phyloP scores from a whole-genome alignment of 345 rosid genomes.

The Geranium rotundifolium region DNA sequence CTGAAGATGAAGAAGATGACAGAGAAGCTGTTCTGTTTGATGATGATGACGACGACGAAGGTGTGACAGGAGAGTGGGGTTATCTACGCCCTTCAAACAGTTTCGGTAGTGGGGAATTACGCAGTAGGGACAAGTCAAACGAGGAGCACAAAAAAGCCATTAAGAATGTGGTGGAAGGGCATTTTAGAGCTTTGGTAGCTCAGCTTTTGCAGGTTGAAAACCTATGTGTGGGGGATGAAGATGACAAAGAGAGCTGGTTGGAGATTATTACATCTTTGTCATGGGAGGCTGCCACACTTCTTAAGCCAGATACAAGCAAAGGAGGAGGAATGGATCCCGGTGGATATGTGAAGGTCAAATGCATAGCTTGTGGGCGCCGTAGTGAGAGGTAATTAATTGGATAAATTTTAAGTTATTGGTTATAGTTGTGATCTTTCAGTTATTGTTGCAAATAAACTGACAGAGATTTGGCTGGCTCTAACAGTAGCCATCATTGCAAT shows the following conservation, averaged over 20 bases:
- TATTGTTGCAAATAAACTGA: background rate
- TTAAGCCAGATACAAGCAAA: constrained; percentile 86
- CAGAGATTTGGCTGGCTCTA: background rate
- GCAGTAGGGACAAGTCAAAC: constrained; percentile 39
- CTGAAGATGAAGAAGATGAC: constrained; percentile 90
- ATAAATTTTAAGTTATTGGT: background rate
- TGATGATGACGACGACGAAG: constrained; percentile 56
- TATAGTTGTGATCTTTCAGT: background rate
- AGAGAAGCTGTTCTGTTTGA: constrained; percentile 62
- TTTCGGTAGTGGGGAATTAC: constrained; percentile 53
- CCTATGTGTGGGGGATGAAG: constrained; percentile 53
- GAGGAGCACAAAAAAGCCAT: constrained; percentile 53
- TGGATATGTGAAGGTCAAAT: constrained; percentile 90
- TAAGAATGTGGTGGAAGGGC: constrained; percentile 85
- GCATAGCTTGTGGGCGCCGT: constrained; percentile 76
- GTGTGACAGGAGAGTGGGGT: constrained; percentile 71
- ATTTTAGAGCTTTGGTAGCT: constrained; percentile 73
- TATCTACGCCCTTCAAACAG: constrained; percentile 54
- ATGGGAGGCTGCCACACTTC: constrained; percentile 91
- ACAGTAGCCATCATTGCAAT: background rate
- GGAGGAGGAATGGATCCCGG: constrained; percentile 99
- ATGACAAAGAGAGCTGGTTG: constrained; percentile 68
- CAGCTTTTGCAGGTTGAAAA: constrained; percentile 77
- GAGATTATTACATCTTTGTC: constrained; percentile 79
- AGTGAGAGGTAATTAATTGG: constrained; percentile 58